These are phyloP conservation scores for Vitis hybrid DNA, from an alignment of 177 flowering plant species.

Conservation along the genomic window DNA sequence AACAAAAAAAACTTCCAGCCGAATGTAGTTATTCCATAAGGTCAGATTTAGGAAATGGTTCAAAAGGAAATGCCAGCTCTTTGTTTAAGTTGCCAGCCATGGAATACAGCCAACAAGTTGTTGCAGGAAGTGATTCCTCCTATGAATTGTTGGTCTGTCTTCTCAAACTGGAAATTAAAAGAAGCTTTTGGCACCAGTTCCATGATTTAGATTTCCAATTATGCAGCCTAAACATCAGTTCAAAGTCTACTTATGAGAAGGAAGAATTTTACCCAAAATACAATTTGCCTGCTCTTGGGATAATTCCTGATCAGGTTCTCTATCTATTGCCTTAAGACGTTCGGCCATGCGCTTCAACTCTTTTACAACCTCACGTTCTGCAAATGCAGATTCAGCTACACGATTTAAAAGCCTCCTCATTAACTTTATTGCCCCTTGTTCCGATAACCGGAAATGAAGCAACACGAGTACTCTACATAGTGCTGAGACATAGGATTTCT, in stretches of 20 bases:
- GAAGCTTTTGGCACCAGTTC: too few relatives aligned
- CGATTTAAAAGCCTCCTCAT: slow-evolving; percentile 62
- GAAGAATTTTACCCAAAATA: slow-evolving; percentile 53
- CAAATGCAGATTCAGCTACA: slow-evolving; percentile 37
- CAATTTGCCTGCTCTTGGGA: slow-evolving; percentile 48
- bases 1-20: neutral
- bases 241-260: neutral
- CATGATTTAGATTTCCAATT: too few relatives aligned
- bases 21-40: too few relatives aligned
- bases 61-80: neutral
- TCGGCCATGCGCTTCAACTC: slow-evolving; percentile 69
- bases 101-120: too few relatives aligned
- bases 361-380: slow-evolving; percentile 71
- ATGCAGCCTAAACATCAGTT: too few relatives aligned
- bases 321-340: slow-evolving; percentile 54
- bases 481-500: slow-evolving; percentile 67
- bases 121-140: too few relatives aligned
- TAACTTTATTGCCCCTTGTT: slow-evolving; percentile 67
- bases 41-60: neutral
- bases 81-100: neutral
- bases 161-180: neutral
- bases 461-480: slow-evolving; percentile 61
- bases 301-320: slow-evolving; percentile 54
- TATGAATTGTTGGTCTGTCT: too few relatives aligned
- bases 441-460: slow-evolving; percentile 60